Evolutionary conservation across 768 basidiomycete species (phyloP).

Genomic region (Boletus tomentosulus): DNA sequence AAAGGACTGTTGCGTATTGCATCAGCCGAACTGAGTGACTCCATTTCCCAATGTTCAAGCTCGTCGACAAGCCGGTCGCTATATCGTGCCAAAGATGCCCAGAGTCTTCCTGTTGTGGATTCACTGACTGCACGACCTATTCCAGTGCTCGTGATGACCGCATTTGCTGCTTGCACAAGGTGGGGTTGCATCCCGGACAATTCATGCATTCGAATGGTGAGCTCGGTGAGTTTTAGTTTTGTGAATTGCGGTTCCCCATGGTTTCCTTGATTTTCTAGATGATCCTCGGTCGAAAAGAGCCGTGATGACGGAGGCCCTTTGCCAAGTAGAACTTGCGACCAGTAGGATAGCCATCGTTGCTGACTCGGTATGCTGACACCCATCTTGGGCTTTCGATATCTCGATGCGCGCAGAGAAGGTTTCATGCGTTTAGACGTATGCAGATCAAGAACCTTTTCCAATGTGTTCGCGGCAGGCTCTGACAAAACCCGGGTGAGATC

Average conservation of each 20-base stretch:
- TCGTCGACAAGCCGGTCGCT: slow-evolving; percentile 63
- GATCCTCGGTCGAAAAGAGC: slow-evolving; percentile 17
- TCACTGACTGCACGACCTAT: slow-evolving; percentile 30
- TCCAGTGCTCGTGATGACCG: slow-evolving; percentile 45
- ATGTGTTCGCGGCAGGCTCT: slow-evolving; percentile 28
- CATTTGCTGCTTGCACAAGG: slow-evolving; percentile 55
- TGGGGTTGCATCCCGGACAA: slow-evolving; percentile 45
- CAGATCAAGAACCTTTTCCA: slow-evolving; percentile 58
- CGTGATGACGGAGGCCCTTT: slow-evolving; percentile 52
- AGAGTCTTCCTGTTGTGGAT: slow-evolving; percentile 42
- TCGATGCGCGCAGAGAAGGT: slow-evolving; percentile 2
- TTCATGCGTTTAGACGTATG: slow-evolving; percentile 75
- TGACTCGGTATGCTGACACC: slow-evolving; percentile 83
- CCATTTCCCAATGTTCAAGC: slow-evolving; percentile 59
- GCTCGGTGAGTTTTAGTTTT: slow-evolving; percentile 53
- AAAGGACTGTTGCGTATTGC: slow-evolving; percentile 41
- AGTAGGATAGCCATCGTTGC: slow-evolving; percentile 75
- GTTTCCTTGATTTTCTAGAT: slow-evolving; percentile 10
- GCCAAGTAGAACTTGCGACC: slow-evolving; percentile 59
- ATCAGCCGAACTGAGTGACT: slow-evolving; percentile 40
- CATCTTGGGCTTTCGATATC: slow-evolving; percentile 36
- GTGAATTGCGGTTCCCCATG: slow-evolving; percentile 18
- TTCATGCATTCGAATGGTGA: slow-evolving; percentile 60
- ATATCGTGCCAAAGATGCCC: slow-evolving; percentile 80
- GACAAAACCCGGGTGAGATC: slow-evolving; percentile 13